Evolutionary conservation across 2,329 filamentous ascomycete genomes (phyloP), one percentile per base, ranked within the genome.

Genomic region (Drechslerella dactyloides): DNA sequence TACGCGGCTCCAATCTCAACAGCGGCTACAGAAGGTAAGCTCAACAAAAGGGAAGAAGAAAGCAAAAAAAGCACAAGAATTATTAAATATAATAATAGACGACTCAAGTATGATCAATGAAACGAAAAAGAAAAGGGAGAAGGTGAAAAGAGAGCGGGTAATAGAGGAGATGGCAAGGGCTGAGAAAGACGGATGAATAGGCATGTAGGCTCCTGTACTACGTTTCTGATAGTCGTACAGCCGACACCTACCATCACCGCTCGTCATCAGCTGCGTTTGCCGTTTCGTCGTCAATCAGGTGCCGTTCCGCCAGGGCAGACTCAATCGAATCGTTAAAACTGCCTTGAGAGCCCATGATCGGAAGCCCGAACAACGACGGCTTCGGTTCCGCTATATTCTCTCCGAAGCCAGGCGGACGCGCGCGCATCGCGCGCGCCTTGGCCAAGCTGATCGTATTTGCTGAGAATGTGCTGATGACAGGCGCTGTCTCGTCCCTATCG

Each of bases 361-460:
- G 68, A 61, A 73, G 69, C 11, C 61, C 63, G 21, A 68, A 53
- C 5, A 53, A 33, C 21, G 62, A 55, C n/a, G 69, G 61, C 35
- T 57, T 62, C 7, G 44, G 33, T 1, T 73, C 69, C 13, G 57
- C 58, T 21, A n/a, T 62, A 24, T 44, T 66, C 1, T 66, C 57
- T 7, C 70, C 63, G 33, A 77, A 66, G 30, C 73, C 92, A 27
- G 93, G 94, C 1, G 94, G 94, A 3, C 94, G 86, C 78, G 96
- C 91, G 64, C 90, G 90, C 87, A 96, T 90, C 73, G 89, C 86
- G 68, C 89, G 87, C 11, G 94, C 94, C 81, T 96, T 96, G 62
- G 89, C 86, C 5, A 99, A 85, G 24, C 90, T 94, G 62, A 99
- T 96, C 0, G 94, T 99, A 83, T 96, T 94, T 78, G 97, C 93